Evolutionary conservation across 2,329 filamentous ascomycete species (phyloP).

Genomic region (Phaeosphaeria sp.): DNA sequence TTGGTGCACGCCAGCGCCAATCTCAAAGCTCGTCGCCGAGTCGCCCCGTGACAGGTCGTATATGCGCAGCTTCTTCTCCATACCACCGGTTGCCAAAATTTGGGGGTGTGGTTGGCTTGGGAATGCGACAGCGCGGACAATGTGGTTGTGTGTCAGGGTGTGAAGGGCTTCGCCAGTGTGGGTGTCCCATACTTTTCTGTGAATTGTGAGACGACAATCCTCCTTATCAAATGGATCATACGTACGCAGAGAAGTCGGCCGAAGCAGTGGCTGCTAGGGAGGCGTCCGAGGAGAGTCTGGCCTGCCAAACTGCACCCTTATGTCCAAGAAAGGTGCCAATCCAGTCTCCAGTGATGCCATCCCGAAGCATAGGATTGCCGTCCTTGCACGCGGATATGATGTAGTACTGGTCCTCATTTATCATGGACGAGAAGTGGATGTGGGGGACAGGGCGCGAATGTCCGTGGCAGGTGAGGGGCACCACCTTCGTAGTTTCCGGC

Average conservation of each 20-base stretch:
- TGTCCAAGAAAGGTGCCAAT: slow-evolving; percentile 98
- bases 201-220: slow-evolving; percentile 34
- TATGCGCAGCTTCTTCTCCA: slow-evolving; percentile 95
- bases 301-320: slow-evolving; percentile 98
- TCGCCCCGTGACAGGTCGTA: slow-evolving; percentile 78
- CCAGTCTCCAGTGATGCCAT: slow-evolving; percentile 80
- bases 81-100: slow-evolving; percentile 87
- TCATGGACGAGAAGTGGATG: slow-evolving; percentile 83
- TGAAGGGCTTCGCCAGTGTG: slow-evolving; percentile 89
- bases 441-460: slow-evolving; percentile 93
- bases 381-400: slow-evolving; percentile 96
- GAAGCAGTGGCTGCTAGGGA: slow-evolving; percentile 89
- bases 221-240: slow-evolving; percentile 8
- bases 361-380: slow-evolving; percentile 97
- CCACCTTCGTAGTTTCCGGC: slow-evolving; percentile 64
- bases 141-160: slow-evolving; percentile 90
- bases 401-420: slow-evolving; percentile 86
- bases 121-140: slow-evolving; percentile 92
- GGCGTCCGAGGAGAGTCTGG: slow-evolving; percentile 86
- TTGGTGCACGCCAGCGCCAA: slow-evolving; percentile 82
- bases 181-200: slow-evolving; percentile 94
- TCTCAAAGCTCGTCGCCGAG: slow-evolving; percentile 73
- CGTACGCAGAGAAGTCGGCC: slow-evolving; percentile 92
- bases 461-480: slow-evolving; percentile 92
- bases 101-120: slow-evolving; percentile 74